Percentiles rank a stretch among this genome's conserved stretches.
Conservation (phyloP, 768 basidiomycete species). For the Collybia nuda region DNA sequence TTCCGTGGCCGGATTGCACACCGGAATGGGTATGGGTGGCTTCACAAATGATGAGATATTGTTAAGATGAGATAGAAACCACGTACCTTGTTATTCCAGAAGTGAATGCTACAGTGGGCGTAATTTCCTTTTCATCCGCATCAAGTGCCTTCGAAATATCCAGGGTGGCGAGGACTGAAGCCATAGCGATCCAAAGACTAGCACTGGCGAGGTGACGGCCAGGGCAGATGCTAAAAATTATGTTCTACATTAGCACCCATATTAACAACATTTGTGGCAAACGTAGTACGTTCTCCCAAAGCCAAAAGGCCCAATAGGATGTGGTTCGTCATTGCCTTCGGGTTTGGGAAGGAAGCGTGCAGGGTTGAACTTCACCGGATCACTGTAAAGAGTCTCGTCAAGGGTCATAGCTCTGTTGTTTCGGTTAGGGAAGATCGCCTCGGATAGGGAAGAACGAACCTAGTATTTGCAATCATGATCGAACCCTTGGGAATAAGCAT, state of each 20-base stretch:
- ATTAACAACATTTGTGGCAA: neutral
- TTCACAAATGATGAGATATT: neutral
- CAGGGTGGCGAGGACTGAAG: constrained; percentile 22
- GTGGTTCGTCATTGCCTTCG: constrained; percentile 10
- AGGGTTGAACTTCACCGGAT: constrained; percentile 40
- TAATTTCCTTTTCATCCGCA: constrained; percentile 29
- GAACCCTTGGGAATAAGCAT: constrained; percentile 35
- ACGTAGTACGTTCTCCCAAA: constrained; percentile 14
- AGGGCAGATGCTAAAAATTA: constrained; percentile 37
- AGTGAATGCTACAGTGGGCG: constrained; percentile 30
- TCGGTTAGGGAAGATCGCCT: neutral
- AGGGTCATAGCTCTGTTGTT: constrained; percentile 35
- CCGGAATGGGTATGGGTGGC: constrained; percentile 2
- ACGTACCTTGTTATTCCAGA: constrained; percentile 25
- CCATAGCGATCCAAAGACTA: constrained; percentile 27
- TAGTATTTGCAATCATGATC: constrained; percentile 15
- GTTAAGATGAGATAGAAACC: neutral
- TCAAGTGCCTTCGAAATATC: constrained; percentile 32
- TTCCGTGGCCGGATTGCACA: constrained; percentile 7
- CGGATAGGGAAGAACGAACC: constrained; percentile 4
- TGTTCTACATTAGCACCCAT: neutral
- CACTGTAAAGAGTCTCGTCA: constrained; percentile 31
- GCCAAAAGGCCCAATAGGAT: constrained; percentile 16
- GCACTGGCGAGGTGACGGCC: constrained; percentile 41
- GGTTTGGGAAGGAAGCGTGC: constrained; percentile 33